Conservation (phyloP, 1,284 basidiomycete genomes). For the Violaceomyces palustris region DNA sequence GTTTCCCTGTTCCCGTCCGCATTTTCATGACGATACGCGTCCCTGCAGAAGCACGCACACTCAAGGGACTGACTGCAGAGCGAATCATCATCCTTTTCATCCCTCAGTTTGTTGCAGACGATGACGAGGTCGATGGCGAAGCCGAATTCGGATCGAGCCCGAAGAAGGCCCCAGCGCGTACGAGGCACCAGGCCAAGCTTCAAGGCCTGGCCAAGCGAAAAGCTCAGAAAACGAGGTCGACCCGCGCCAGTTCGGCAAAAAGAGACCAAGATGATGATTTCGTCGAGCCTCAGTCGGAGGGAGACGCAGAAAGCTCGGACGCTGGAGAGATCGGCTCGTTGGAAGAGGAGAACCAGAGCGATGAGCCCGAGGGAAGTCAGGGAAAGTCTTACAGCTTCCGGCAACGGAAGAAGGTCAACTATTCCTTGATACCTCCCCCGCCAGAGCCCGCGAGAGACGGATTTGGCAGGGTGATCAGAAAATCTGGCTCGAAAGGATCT, state of each 20-base stretch:
- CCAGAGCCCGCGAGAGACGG: conserved; percentile 36
- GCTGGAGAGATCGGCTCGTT: conserved; percentile 20
- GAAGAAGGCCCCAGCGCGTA: conserved; percentile 7
- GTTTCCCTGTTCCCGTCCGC: no score
- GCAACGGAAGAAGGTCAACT: conserved; percentile 49
- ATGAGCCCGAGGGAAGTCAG: conserved; percentile 29
- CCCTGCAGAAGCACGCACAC: no score
- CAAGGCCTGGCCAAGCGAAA: neutral
- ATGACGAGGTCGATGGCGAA: conserved; percentile 37
- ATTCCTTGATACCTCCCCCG: conserved; percentile 43
- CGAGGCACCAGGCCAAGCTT: conserved; percentile 6
- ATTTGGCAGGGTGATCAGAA: conserved; percentile 36
- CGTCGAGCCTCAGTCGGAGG: conserved; percentile 7
- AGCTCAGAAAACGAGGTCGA: neutral
- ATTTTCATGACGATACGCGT: no score
- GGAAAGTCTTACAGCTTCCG: conserved; percentile 44
- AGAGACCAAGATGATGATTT: conserved; percentile 15
- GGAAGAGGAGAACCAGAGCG: conserved; percentile 35
- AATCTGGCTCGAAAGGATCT: neutral
- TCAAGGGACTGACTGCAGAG: no score
- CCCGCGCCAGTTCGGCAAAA: conserved; percentile 2
- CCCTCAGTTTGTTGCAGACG: no score
- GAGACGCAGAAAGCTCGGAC: conserved; percentile 20
- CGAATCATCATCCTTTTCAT: no score
- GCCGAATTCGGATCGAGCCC: conserved; percentile 18